These are phyloP conservation scores for Tricholoma flavovirens DNA, from an alignment of 768 basidiomycete species.

Conservation along the genomic window DNA sequence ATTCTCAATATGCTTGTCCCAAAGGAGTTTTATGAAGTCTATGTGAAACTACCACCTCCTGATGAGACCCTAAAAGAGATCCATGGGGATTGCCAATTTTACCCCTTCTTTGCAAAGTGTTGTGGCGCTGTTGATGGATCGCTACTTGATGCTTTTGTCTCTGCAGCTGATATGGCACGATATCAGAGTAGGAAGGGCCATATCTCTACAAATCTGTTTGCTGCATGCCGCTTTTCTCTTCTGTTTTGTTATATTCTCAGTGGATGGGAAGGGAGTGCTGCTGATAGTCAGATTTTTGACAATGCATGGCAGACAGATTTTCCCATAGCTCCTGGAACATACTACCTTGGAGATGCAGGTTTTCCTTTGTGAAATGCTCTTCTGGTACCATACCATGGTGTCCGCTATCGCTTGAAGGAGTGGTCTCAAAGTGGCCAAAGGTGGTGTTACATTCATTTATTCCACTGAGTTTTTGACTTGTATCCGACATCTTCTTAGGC, in stretches of 20 bases:
- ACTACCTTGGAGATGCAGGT: conserved; percentile 32
- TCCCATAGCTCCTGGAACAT: conserved; percentile 25
- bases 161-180: conserved; percentile 8
- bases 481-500: conserved; percentile 18
- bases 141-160: conserved; percentile 18
- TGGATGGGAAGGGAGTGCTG: conserved; percentile 36
- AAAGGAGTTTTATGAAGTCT: conserved; percentile 4
- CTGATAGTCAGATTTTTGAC: conserved; percentile 29
- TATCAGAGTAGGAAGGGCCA: conserved; percentile 25
- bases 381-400: conserved; percentile 31
- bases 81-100: conserved; percentile 22
- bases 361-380: conserved; percentile 28
- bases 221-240: conserved; percentile 27
- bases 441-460: not conserved
- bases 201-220: conserved; percentile 33
- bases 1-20: conserved; percentile 14
- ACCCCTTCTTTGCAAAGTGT: conserved; percentile 26
- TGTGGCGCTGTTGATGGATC: conserved; percentile 31
- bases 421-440: conserved; percentile 7
- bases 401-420: conserved; percentile 28
- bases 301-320: conserved; percentile 23
- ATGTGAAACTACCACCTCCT: conserved; percentile 6
- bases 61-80: conserved; percentile 19
- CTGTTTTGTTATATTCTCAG: conserved; percentile 31
- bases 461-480: conserved; percentile 3